Evolutionary conservation across 2,329 filamentous ascomycete genomes (phyloP).

Genomic region (Lasiodiplodia citricola): DNA sequence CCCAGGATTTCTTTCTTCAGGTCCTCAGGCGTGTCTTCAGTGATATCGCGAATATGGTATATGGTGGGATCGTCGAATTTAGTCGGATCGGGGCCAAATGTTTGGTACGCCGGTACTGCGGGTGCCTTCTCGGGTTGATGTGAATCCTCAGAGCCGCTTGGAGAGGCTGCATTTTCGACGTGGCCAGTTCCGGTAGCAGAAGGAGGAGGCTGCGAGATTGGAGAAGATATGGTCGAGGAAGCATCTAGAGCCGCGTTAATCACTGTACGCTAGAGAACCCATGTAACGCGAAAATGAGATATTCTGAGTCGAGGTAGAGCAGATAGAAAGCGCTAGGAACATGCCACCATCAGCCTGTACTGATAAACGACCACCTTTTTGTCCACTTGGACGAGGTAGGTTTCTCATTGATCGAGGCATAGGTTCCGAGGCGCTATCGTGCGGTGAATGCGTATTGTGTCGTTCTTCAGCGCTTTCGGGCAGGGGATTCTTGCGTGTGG

Average conservation of each 20-base stretch:
- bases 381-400: no score
- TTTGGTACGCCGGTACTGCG: constrained; percentile 75
- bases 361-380: not conserved
- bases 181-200: constrained; percentile 58
- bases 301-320: not conserved
- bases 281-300: not conserved
- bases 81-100: constrained; percentile 89
- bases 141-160: constrained; percentile 59
- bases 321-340: not conserved
- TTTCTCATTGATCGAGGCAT: no score
- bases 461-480: not conserved
- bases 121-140: constrained; percentile 66
- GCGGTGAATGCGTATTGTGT: not conserved
- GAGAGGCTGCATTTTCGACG: constrained; percentile 69
- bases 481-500: not conserved
- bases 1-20: constrained; percentile 87
- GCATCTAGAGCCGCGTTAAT: constrained; percentile 35
- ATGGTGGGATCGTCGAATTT: constrained; percentile 91
- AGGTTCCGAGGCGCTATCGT: no score
- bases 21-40: constrained; percentile 78
- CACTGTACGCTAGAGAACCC: not conserved
- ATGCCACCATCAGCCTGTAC: not conserved
- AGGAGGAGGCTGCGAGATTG: constrained; percentile 50
- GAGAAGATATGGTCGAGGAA: constrained; percentile 47
- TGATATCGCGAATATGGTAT: constrained; percentile 84